These are phyloP conservation scores for Acanthamoeba quina DNA, from an alignment of 208 protist genomes.

Conservation along the genomic window DNA sequence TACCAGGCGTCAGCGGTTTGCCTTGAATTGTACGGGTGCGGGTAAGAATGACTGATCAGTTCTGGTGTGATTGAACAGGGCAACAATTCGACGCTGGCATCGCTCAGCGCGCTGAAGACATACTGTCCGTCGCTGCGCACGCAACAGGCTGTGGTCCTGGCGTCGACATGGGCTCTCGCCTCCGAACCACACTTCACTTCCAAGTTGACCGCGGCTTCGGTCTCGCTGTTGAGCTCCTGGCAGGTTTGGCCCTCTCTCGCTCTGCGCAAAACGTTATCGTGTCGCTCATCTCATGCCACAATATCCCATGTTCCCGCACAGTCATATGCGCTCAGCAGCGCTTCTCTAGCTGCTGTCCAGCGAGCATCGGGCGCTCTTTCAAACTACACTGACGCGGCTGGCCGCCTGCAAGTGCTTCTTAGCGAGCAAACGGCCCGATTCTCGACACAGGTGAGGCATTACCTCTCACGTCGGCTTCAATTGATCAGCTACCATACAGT, in stretches of 20 bases:
- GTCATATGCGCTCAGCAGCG: neutral
- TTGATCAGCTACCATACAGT: neutral
- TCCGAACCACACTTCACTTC: neutral
- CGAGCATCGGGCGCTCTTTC: neutral
- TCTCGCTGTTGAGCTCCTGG: neutral
- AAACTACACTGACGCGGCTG: neutral
- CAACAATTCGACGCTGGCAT: neutral
- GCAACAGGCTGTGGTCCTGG: neutral
- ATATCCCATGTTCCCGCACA: neutral
- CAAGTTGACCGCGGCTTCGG: neutral
- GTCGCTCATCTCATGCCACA: neutral
- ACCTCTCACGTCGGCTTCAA: neutral
- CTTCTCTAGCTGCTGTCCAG: neutral
- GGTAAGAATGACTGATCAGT: neutral
- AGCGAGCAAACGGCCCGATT: neutral
- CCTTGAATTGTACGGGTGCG: neutral
- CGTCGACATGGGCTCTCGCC: neutral
- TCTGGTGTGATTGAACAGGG: neutral
- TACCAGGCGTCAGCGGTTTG: neutral
- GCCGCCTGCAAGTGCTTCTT: neutral
- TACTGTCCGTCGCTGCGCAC: constrained; percentile 12
- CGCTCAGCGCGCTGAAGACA: neutral
- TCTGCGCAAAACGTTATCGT: neutral
- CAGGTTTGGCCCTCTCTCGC: neutral
- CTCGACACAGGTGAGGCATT: neutral